Evolutionary conservation across 345 rosid genomes (phyloP).

Genomic region (Eucalyptus cladocalyx): DNA sequence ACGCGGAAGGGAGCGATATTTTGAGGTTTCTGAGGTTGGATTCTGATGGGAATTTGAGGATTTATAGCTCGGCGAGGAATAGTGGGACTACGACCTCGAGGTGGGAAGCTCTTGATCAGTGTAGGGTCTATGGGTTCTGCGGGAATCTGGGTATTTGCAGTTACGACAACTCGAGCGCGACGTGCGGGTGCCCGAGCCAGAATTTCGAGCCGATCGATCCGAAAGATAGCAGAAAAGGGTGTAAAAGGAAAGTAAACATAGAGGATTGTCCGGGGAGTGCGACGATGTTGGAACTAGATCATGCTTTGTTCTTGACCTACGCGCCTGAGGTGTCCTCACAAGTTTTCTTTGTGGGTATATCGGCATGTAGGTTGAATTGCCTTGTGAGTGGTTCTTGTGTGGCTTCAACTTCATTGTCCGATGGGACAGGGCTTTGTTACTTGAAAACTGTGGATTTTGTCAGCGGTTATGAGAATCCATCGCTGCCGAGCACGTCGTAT

Average conservation of each 20-base stretch:
- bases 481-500: conserved; percentile 40
- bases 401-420: conserved; percentile 44
- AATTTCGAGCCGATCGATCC: conserved; percentile 44
- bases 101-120: conserved; percentile 53
- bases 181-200: conserved; percentile 50
- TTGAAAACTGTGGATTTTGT: conserved; percentile 33
- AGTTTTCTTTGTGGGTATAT: conserved; percentile 14
- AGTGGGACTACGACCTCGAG: conserved; percentile 1
- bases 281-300: conserved; percentile 38
- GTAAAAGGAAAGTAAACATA: conserved; percentile 41
- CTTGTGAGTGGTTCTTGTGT: conserved; percentile 21
- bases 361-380: conserved; percentile 41
- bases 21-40: conserved; percentile 50
- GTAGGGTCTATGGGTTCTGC: conserved; percentile 50
- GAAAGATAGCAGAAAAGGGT: conserved; percentile 35
- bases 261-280: conserved; percentile 21
- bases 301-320: conserved; percentile 22
- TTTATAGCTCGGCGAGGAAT: conserved; percentile 22
- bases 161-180: conserved; percentile 23
- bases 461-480: conserved; percentile 40
- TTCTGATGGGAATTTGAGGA: conserved; percentile 53
- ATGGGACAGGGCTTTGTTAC: conserved; percentile 50
- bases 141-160: conserved; percentile 54
- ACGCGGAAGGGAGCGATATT: conserved; percentile 29
- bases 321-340: conserved; percentile 8